phyloP scores from a whole-genome alignment of 257 asterid species.

The Leptodermis oblonga region DNA sequence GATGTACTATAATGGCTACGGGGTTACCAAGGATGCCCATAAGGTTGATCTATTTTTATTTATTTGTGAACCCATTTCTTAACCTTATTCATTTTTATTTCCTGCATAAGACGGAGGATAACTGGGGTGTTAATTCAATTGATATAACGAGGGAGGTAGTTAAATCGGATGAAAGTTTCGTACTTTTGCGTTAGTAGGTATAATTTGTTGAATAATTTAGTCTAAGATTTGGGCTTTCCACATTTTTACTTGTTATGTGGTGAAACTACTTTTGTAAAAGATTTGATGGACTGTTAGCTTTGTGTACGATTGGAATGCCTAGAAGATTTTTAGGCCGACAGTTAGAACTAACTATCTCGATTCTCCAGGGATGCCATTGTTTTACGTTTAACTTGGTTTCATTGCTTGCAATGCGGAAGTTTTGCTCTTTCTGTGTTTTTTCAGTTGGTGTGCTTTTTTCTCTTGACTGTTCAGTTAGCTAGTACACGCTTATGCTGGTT shows the following conservation, averaged over 20 bases:
- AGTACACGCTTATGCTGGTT: not conserved
- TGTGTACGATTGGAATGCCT: not conserved
- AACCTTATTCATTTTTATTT: not conserved
- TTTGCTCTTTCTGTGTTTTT: not conserved
- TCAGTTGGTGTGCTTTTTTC: not conserved
- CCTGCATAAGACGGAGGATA: not conserved
- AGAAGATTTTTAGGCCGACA: no score
- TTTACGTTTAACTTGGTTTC: not conserved
- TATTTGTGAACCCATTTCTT: not conserved
- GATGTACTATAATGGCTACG: conserved; percentile 72
- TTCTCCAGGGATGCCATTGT: no score
- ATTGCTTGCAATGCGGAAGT: not conserved
- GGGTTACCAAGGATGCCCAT: conserved; percentile 46
- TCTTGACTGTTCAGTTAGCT: not conserved
- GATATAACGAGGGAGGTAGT: no score
- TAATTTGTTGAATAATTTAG: not conserved
- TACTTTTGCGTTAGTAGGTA: not conserved
- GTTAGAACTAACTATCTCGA: not conserved
- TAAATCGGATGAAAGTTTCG: not conserved
- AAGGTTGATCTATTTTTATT: conserved; percentile 33
- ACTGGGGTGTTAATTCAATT: not conserved
- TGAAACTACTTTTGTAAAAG: not conserved
- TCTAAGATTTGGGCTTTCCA: not conserved
- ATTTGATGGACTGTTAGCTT: not conserved
- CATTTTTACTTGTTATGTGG: no score